These are phyloP conservation scores for Beta vulgaris DNA, from an alignment of 148 eudicot genomes.

Conservation along the genomic window DNA sequence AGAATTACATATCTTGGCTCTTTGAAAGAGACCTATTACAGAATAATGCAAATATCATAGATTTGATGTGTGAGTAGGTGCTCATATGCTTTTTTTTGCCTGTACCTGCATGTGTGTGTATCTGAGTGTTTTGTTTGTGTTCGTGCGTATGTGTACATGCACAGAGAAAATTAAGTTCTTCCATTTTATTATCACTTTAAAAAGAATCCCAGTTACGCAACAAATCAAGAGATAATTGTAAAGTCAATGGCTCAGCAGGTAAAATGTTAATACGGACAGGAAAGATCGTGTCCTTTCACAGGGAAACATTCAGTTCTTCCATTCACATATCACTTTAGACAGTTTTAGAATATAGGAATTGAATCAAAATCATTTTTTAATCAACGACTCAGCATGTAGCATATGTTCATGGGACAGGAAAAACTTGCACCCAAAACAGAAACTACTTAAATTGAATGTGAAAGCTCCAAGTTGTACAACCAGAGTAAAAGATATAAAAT, in stretches of 20 bases:
- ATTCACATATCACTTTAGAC: background rate
- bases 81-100: background rate
- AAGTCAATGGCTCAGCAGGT: no score
- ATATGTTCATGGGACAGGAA: background rate
- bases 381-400: background rate
- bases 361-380: no score
- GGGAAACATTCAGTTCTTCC: no score
- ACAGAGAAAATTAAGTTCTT: no score
- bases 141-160: background rate
- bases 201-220: no score
- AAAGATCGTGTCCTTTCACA: no score
- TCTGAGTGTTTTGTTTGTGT: background rate
- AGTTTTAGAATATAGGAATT: no score
- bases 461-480: background rate
- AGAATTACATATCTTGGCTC: slow-evolving; percentile 3
- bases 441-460: background rate
- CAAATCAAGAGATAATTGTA: no score
- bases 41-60: background rate
- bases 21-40: background rate
- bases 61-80: background rate
- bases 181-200: background rate
- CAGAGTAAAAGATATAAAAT: background rate
- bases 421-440: no score
- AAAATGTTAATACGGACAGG: no score
- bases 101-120: background rate